Evolutionary conservation across 2,329 filamentous ascomycete species (phyloP).

Genomic region (Aspergillus pseudoglaucus): DNA sequence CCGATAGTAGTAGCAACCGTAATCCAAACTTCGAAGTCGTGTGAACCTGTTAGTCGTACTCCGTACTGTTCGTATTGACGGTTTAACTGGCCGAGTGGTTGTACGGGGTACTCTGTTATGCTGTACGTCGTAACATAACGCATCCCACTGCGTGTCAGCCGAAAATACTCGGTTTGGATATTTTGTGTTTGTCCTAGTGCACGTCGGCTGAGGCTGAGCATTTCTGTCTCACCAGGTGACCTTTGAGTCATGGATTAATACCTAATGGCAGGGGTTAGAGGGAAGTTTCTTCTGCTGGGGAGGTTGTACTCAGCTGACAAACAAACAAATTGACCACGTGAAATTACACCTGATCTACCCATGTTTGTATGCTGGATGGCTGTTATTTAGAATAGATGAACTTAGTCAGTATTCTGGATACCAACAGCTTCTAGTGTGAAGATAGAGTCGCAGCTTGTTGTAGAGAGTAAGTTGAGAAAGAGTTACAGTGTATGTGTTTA

Average conservation of each 20-base stretch:
- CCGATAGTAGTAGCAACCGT: too few species aligned
- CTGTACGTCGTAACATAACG: not conserved
- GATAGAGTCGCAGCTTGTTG: too few species aligned
- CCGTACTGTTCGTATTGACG: too few species aligned
- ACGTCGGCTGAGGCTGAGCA: conserved; percentile 1
- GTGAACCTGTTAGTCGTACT: too few species aligned
- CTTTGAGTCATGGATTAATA: not conserved
- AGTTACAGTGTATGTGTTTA: too few species aligned
- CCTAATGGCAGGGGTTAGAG: not conserved
- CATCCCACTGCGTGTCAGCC: not conserved
- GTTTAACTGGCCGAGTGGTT: not conserved
- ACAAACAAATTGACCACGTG: not conserved
- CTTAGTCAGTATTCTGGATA: too few species aligned
- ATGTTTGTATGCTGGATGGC: too few species aligned
- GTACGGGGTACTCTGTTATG: not conserved
- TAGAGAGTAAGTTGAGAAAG: too few species aligned
- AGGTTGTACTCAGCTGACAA: not conserved
- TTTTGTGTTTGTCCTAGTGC: conserved; percentile 1
- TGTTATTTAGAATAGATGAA: too few species aligned
- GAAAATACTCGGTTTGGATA: conserved; percentile 3
- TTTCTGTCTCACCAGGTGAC: not conserved
- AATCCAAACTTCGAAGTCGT: too few species aligned
- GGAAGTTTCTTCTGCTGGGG: not conserved
- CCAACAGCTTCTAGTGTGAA: too few species aligned
- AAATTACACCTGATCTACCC: not conserved